A percentile compares a stretch with the other conserved stretches of the same genome.
Evolutionary conservation across 345 rosid genomes (phyloP).

Genomic region (Zanthoxylum bungeanum): DNA sequence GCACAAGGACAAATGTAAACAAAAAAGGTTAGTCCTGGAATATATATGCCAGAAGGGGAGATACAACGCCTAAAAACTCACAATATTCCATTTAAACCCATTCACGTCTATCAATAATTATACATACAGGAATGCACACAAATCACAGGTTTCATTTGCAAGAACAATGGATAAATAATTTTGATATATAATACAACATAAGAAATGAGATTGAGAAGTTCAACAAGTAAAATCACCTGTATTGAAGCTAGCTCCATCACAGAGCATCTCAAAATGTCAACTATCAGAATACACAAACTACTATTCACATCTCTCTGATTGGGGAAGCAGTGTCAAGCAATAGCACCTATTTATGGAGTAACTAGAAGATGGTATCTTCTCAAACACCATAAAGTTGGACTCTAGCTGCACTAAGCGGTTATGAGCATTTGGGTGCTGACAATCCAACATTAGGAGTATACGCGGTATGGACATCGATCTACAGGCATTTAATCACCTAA

Average conservation of each 20-base stretch:
- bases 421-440: neutral
- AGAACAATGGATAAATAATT: conserved; percentile 11
- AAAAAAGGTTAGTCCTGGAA: too few species aligned
- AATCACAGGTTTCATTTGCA: conserved; percentile 1
- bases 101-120: conserved; percentile 12
- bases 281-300: conserved; percentile 8
- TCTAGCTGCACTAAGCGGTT: neutral
- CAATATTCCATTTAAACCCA: too few species aligned
- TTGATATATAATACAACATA: conserved; percentile 15
- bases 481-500: neutral
- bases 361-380: neutral
- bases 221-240: conserved; percentile 17
- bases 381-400: neutral
- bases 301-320: neutral
- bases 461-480: neutral
- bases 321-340: neutral
- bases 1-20: neutral
- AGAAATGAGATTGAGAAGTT: conserved; percentile 12
- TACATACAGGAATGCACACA: conserved; percentile 14
- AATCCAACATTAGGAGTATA: neutral
- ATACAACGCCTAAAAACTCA: neutral
- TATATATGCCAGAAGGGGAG: too few species aligned
- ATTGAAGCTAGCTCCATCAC: conserved; percentile 16
- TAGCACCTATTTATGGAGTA: neutral
- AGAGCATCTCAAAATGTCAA: conserved; percentile 9